A percentile compares a stretch with the other conserved stretches of the same genome.
These are phyloP conservation scores for Rachicladosporium sp. DNA, from an alignment of 2,329 filamentous ascomycete genomes.

Conservation along the genomic window DNA sequence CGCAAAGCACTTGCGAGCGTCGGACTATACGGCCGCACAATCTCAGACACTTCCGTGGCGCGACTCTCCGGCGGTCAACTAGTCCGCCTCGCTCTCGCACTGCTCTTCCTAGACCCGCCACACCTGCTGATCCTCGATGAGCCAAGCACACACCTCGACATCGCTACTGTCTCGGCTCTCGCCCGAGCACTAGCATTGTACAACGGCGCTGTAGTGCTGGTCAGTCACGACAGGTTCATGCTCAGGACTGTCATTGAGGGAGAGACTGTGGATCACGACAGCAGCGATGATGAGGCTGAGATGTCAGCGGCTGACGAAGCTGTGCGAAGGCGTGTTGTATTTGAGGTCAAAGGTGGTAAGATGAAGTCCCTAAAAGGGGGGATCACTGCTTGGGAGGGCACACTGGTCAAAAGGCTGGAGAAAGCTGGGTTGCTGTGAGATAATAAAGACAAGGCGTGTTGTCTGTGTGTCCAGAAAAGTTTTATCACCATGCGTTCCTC, in stretches of 20 bases:
- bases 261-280: slow-evolving; percentile 15
- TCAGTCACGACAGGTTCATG: slow-evolving; percentile 76
- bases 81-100: slow-evolving; percentile 50
- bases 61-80: slow-evolving; percentile 71
- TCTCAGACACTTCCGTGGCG: slow-evolving; percentile 60
- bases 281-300: slow-evolving; percentile 5
- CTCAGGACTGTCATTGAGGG: slow-evolving; percentile 62
- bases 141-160: slow-evolving; percentile 75
- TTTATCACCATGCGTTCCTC: no score
- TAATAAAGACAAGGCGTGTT: no score
- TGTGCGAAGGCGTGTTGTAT: slow-evolving; percentile 3
- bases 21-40: slow-evolving; percentile 56
- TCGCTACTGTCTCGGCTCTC: slow-evolving; percentile 64
- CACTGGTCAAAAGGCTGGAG: slow-evolving; percentile 5
- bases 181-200: slow-evolving; percentile 54
- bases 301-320: not conserved
- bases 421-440: slow-evolving; percentile 5
- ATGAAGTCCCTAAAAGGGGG: slow-evolving; percentile 3
- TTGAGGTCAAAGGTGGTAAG: slow-evolving; percentile 5
- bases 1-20: slow-evolving; percentile 55
- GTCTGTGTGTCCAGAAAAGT: no score
- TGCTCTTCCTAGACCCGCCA: slow-evolving; percentile 54
- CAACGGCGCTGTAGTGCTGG: slow-evolving; percentile 62
- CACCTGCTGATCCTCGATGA: slow-evolving; percentile 69
- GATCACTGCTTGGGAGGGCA: slow-evolving; percentile 4